These are phyloP conservation scores for Entrophospora sp. DNA, from an alignment of 192 early-diverging fungal genomes.

Conservation along the genomic window DNA sequence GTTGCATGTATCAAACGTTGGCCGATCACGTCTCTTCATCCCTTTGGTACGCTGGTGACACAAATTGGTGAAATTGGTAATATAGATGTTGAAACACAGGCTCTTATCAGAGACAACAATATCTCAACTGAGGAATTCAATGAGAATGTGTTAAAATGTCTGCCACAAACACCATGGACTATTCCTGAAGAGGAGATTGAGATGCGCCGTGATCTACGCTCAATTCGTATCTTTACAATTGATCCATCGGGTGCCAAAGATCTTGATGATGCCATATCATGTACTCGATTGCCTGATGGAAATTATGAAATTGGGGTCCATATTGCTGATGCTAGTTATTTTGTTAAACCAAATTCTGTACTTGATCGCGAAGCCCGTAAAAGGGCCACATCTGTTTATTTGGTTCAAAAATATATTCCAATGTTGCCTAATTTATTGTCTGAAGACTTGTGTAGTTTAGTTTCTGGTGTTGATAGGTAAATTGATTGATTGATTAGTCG, in stretches of 20 bases:
- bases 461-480: slow-evolving; percentile 70
- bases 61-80: slow-evolving; percentile 71
- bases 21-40: slow-evolving; percentile 60
- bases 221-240: slow-evolving; percentile 72
- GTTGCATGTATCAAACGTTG: slow-evolving; percentile 60
- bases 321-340: slow-evolving; percentile 94
- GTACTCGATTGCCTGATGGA: slow-evolving; percentile 50
- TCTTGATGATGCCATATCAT: slow-evolving; percentile 75
- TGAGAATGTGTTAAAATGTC: slow-evolving; percentile 63
- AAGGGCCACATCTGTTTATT: slow-evolving; percentile 87
- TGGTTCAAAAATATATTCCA: slow-evolving; percentile 91
- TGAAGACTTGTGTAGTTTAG: slow-evolving; percentile 89
- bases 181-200: slow-evolving; percentile 64
- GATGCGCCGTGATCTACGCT: slow-evolving; percentile 65
- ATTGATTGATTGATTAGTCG: too few species aligned
- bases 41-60: slow-evolving; percentile 62
- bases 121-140: slow-evolving; percentile 63
- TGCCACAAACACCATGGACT: slow-evolving; percentile 70
- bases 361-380: slow-evolving; percentile 91
- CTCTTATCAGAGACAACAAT: slow-evolving; percentile 75
- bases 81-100: slow-evolving; percentile 69
- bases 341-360: slow-evolving; percentile 85
- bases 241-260: slow-evolving; percentile 77
- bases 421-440: slow-evolving; percentile 89
- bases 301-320: slow-evolving; percentile 69